Percentiles rank a stretch among this genome's conserved stretches.
These are phyloP conservation scores for Agapanthus africanus DNA, from an alignment of 106 monocot genomes.

Conservation along the genomic window DNA sequence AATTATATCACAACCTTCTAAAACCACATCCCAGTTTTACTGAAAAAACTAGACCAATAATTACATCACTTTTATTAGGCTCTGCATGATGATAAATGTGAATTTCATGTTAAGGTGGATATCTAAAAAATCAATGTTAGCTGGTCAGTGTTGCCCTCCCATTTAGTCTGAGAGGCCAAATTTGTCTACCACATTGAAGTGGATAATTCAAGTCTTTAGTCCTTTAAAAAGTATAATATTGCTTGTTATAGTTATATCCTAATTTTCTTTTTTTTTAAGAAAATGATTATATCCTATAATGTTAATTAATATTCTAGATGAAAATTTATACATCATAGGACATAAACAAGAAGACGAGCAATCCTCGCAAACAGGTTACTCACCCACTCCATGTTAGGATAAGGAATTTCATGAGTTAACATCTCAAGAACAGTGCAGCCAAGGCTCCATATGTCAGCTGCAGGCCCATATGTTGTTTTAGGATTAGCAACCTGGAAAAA, in stretches of 20 bases:
- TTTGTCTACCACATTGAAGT: neutral
- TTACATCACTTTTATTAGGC: no score
- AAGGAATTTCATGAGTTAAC: slow-evolving; percentile 72
- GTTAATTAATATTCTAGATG: no score
- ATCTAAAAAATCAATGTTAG: no score
- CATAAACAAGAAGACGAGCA: neutral
- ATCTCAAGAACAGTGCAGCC: slow-evolving; percentile 94
- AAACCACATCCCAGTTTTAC: no score
- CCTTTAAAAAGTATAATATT: neutral
- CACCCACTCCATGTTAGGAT: slow-evolving; percentile 81
- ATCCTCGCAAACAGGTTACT: slow-evolving; percentile 9
- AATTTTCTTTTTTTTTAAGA: no score
- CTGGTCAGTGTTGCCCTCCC: no score
- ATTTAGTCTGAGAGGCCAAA: neutral
- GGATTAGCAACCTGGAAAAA: slow-evolving; percentile 57
- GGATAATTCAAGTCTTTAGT: neutral
- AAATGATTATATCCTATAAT: no score
- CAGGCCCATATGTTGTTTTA: slow-evolving; percentile 47
- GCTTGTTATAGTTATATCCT: no score
- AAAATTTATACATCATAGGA: neutral
- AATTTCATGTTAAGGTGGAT: no score
- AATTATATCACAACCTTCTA: no score
- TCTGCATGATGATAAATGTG: no score
- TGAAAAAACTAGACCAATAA: no score
- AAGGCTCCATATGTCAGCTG: slow-evolving; percentile 95